phyloP scores from a whole-genome alignment of 2,329 filamentous ascomycete genomes.

The Alternaria arbusti region DNA sequence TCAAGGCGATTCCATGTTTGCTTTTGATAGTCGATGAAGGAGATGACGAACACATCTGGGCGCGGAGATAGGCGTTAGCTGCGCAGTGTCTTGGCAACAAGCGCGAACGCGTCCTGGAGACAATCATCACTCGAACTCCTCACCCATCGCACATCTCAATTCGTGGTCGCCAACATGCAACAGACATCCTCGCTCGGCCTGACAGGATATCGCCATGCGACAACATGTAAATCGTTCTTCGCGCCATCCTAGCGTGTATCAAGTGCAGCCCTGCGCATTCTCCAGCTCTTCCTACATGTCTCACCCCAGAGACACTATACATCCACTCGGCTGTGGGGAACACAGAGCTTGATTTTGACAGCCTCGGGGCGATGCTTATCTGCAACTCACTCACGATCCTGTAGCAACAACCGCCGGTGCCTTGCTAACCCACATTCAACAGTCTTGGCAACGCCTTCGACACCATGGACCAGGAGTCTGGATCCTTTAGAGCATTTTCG shows the following conservation, averaged over 20 bases:
- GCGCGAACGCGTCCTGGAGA: not conserved
- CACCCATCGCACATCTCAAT: no score
- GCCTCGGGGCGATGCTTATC: not conserved
- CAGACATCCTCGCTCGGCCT: not conserved
- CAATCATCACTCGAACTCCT: not conserved
- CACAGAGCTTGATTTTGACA: not conserved
- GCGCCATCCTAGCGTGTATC: not conserved
- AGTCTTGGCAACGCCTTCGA: conserved; percentile 11
- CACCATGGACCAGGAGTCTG: conserved; percentile 15
- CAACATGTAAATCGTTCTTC: not conserved
- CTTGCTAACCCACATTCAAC: not conserved
- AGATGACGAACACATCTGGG: conserved; percentile 1
- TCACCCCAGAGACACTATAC: not conserved
- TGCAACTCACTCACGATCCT: not conserved
- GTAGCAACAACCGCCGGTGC: not conserved
- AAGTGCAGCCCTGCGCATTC: not conserved
- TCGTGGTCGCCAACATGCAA: not conserved
- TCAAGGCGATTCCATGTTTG: conserved; percentile 24
- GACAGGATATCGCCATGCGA: not conserved
- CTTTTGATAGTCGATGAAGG: not conserved
- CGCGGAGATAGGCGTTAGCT: conserved; percentile 14
- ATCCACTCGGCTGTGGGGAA: not conserved
- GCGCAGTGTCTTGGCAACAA: conserved; percentile 3
- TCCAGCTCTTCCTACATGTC: not conserved
- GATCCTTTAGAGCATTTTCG: not conserved